Conservation (phyloP, 371 early-diverging fungal species). For the Conidiobolus incongruus region DNA sequence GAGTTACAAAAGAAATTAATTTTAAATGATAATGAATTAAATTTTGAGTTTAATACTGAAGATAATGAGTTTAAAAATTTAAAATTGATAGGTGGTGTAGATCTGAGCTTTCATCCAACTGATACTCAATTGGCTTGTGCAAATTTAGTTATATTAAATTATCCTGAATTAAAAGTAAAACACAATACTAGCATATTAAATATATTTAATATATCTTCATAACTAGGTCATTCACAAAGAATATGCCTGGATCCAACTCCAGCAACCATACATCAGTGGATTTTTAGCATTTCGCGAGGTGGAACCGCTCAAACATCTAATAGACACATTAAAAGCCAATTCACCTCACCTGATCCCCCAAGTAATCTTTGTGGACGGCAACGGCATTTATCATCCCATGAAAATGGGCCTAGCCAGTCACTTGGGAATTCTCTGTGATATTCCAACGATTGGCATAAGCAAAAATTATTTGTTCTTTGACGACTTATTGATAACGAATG, state of each 20-base stretch:
- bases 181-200: conserved; percentile 6
- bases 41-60: background rate
- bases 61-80: conserved; percentile 14
- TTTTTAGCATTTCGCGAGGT: conserved; percentile 81
- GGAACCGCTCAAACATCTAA: conserved; percentile 23
- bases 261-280: conserved; percentile 60
- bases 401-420: conserved; percentile 76
- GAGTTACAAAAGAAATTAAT: background rate
- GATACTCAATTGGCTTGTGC: conserved; percentile 42
- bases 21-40: background rate
- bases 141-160: conserved; percentile 38
- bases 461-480: conserved; percentile 66
- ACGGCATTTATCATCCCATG: conserved; percentile 71
- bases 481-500: conserved; percentile 12
- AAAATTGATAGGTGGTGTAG: conserved; percentile 52
- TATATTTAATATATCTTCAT: conserved; percentile 3
- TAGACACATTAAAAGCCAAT: conserved; percentile 18
- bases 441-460: conserved; percentile 66
- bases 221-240: conserved; percentile 25
- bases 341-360: conserved; percentile 41
- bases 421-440: conserved; percentile 40
- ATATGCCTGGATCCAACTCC: conserved; percentile 24
- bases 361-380: conserved; percentile 71
- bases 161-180: conserved; percentile 24
- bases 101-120: conserved; percentile 49